phyloP scores from a whole-genome alignment of 2,329 filamentous ascomycete species.

The Aaosphaeria pasadenensis region DNA sequence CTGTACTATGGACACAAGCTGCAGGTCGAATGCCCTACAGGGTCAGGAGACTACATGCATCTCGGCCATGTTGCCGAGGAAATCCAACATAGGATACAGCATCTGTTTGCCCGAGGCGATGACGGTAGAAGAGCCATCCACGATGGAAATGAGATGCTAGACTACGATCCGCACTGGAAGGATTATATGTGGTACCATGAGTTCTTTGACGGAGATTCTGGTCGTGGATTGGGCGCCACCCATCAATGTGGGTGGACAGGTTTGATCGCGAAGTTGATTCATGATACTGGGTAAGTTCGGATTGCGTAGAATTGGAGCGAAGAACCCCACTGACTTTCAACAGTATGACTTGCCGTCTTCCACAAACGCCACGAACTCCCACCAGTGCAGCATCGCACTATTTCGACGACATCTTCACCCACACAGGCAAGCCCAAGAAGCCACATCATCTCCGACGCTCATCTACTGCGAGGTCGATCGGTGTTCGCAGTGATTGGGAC shows the following conservation, averaged over 20 bases:
- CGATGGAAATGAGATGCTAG: slow-evolving; percentile 75
- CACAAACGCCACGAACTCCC: slow-evolving; percentile 88
- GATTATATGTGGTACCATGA: slow-evolving; percentile 95
- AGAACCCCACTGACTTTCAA: slow-evolving; percentile 39
- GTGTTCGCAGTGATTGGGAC: slow-evolving; percentile 73
- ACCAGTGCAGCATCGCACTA: slow-evolving; percentile 83
- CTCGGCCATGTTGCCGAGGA: slow-evolving; percentile 92
- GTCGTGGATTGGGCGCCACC: slow-evolving; percentile 83
- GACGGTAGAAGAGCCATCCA: slow-evolving; percentile 88
- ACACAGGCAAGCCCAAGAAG: slow-evolving; percentile 40
- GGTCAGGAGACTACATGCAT: slow-evolving; percentile 93
- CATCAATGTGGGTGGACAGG: slow-evolving; percentile 98
- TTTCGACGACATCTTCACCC: slow-evolving; percentile 86
- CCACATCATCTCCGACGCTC: slow-evolving; percentile 66
- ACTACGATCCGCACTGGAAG: slow-evolving; percentile 91
- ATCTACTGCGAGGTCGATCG: slow-evolving; percentile 80
- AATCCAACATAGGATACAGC: slow-evolving; percentile 89
- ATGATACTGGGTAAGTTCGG: slow-evolving; percentile 81
- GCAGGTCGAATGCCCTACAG: slow-evolving; percentile 89
- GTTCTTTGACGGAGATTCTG: slow-evolving; percentile 92
- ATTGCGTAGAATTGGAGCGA: neutral
- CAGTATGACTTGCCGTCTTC: slow-evolving; percentile 83
- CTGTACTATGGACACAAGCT: slow-evolving; percentile 90
- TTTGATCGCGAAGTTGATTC: slow-evolving; percentile 92
- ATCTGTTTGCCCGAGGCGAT: slow-evolving; percentile 81